Evolutionary conservation across 805 yeast genomes (phyloP), one percentile per base, ranked within the genome.

Genomic region (Kuraishia molischiana): DNA sequence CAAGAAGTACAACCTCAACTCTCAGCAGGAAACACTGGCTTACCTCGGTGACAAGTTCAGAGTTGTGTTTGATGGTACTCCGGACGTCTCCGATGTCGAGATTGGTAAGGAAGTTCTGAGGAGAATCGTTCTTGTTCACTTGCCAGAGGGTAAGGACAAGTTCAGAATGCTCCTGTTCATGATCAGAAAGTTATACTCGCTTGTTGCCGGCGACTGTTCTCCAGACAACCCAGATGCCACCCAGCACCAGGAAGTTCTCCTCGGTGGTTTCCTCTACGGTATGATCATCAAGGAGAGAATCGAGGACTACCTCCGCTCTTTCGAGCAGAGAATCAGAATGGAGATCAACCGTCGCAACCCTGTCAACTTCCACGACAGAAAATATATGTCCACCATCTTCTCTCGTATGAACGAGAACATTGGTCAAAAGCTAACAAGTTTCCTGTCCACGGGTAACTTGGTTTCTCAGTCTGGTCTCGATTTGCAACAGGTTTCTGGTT

Each of bases 151-250:
- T 52, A 66, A 61, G 37, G 96, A 87, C 59, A 92, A 92, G 64
- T 87, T 85, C 61, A 72, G 86, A 53, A 68, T 89, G 80, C 64
- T 92, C 43, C 62, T 89, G 43, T 92, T 89, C 64, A 92, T 92
- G 97, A 79, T 92, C 52, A 77, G 97, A 69, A 92, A 92, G 63
- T 72, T 92, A 43, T 92, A 92, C 59, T 73, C 97, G 0, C 71
- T 92, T 46, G 97, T 90, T 33, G 96, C 96, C 28, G 97, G 97
- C 43, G 96, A 90, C 56, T 90, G 97, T 61, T 67, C 89, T 38
- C 90, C 96, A 14, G 98, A 92, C 61, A 92, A 92, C 64, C 98
- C 98, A 57, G 98, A 92, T 79, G 95, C 97, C 36, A 85, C 96
- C 8, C 98, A 92, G 69, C 97, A 92, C 69, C 98, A 92, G 64